A percentile compares a stretch with the other conserved stretches of the same genome.
Evolutionary conservation across 768 basidiomycete genomes (phyloP).

Genomic region (Serendipita indica): DNA sequence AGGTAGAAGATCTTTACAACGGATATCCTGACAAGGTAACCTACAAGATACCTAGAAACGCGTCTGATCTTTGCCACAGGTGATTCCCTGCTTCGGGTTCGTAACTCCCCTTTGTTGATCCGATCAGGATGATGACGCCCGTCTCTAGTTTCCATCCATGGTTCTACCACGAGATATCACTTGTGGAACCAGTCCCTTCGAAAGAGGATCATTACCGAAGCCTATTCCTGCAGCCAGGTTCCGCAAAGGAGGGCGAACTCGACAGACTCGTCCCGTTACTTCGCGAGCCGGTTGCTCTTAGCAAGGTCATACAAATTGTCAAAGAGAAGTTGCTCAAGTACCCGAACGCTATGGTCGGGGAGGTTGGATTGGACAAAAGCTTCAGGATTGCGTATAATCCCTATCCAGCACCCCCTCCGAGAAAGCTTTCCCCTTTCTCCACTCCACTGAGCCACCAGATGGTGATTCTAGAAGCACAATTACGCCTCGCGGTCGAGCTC

Average conservation of each 20-base stretch:
- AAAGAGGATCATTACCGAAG: constrained; percentile 63
- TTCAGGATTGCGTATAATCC: constrained; percentile 57
- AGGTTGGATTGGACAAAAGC: constrained; percentile 78
- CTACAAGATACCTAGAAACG: constrained; percentile 11
- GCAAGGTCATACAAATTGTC: constrained; percentile 43
- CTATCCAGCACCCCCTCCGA: constrained; percentile 25
- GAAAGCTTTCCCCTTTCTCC: constrained; percentile 57
- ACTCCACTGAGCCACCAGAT: constrained; percentile 73
- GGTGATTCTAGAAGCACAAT: constrained; percentile 62
- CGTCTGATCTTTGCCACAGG: constrained; percentile 15
- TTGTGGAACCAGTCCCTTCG: constrained; percentile 24
- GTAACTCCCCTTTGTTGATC: constrained; percentile 13
- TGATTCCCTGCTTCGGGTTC: constrained; percentile 84
- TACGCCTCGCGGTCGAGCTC: constrained; percentile 71
- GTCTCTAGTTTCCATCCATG: constrained; percentile 82
- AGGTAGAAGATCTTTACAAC: constrained; percentile 50
- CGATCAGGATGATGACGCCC: background rate
- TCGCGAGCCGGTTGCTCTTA: constrained; percentile 56
- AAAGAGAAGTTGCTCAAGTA: constrained; percentile 43
- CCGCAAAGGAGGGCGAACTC: constrained; percentile 30
- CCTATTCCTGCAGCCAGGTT: constrained; percentile 39
- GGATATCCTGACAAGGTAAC: constrained; percentile 40
- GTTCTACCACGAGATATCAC: constrained; percentile 69
- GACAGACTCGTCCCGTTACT: constrained; percentile 43
- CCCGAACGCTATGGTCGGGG: constrained; percentile 72